Percentiles rank a stretch among this genome's conserved stretches.
These are phyloP conservation scores for Prunus yedoensis DNA, from an alignment of 331 rosid species.

Conservation along the genomic window DNA sequence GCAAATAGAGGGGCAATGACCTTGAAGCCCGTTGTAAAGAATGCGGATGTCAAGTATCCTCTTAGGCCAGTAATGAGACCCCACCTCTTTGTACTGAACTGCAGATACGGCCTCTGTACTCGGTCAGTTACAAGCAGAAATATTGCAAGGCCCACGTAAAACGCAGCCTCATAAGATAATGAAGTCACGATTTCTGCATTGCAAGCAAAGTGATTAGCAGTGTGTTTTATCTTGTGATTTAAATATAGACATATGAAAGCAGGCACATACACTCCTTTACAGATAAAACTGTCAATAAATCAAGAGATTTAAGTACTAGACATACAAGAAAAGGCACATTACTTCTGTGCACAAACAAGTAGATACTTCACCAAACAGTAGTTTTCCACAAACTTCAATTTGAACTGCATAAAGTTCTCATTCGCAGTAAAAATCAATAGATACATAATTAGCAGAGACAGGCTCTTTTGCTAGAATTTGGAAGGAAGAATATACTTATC, in stretches of 20 bases:
- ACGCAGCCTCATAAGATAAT: slow-evolving; percentile 52
- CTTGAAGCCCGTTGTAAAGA: slow-evolving; percentile 67
- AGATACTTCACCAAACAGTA: neutral
- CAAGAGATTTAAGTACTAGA: neutral
- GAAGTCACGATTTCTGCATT: slow-evolving; percentile 69
- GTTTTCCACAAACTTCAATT: neutral
- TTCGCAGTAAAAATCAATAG: neutral
- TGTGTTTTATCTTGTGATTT: neutral
- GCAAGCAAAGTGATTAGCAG: slow-evolving; percentile 17
- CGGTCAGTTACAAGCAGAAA: slow-evolving; percentile 65
- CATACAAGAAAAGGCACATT: neutral
- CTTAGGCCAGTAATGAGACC: slow-evolving; percentile 88
- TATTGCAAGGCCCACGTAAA: slow-evolving; percentile 66
- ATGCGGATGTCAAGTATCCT: slow-evolving; percentile 70
- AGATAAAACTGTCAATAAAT: neutral
- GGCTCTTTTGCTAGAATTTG: neutral
- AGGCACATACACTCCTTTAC: neutral
- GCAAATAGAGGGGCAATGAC: slow-evolving; percentile 58
- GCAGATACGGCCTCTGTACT: slow-evolving; percentile 84
- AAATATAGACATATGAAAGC: neutral
- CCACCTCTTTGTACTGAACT: slow-evolving; percentile 90
- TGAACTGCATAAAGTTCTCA: neutral
- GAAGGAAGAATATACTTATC: neutral
- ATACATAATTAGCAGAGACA: neutral
- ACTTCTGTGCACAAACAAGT: neutral